These are phyloP conservation scores for Talaromyces wortmannii DNA, from an alignment of 495 filamentous ascomycete genomes.

Conservation along the genomic window DNA sequence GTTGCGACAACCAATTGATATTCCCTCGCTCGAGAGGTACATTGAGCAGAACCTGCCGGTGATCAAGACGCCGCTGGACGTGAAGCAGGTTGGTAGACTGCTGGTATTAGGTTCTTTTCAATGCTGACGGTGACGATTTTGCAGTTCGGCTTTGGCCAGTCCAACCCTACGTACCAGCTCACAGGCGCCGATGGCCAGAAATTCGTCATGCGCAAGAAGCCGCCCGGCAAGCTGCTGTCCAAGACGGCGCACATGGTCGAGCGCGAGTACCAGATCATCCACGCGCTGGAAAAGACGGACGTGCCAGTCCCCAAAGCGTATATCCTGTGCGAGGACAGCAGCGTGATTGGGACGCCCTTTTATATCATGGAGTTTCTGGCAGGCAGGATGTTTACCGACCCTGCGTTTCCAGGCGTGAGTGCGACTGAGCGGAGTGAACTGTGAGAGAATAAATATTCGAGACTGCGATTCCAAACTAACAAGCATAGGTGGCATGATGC, in stretches of 20 bases:
- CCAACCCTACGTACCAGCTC: conserved; percentile 92
- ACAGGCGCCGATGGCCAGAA: conserved; percentile 57
- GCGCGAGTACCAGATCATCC: conserved; percentile 86
- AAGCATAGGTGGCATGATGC: conserved; percentile 70
- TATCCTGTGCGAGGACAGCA: conserved; percentile 75
- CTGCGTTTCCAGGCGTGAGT: conserved; percentile 68
- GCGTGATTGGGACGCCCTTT: conserved; percentile 81
- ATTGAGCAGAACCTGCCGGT: conserved; percentile 66
- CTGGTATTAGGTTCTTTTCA: not conserved
- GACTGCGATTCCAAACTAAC: not conserved
- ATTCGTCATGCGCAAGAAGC: conserved; percentile 93
- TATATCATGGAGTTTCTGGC: conserved; percentile 95
- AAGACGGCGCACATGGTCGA: conserved; percentile 95
- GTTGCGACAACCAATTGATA: conserved; percentile 83
- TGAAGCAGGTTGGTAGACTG: conserved; percentile 67
- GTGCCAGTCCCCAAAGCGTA: conserved; percentile 83
- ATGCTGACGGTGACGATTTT: not conserved
- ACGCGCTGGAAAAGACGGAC: conserved; percentile 68
- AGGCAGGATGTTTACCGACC: conserved; percentile 87
- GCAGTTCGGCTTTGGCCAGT: conserved; percentile 94
- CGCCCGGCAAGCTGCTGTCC: conserved; percentile 82
- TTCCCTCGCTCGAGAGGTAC: conserved; percentile 69
- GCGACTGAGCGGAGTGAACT: conserved; percentile 64
- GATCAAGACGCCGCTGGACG: conserved; percentile 72
- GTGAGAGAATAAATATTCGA: conserved; percentile 21